Evolutionary conservation across 225 moss, liverwort and hornwort species (phyloP).

Genomic region (Polytrichum commune): DNA sequence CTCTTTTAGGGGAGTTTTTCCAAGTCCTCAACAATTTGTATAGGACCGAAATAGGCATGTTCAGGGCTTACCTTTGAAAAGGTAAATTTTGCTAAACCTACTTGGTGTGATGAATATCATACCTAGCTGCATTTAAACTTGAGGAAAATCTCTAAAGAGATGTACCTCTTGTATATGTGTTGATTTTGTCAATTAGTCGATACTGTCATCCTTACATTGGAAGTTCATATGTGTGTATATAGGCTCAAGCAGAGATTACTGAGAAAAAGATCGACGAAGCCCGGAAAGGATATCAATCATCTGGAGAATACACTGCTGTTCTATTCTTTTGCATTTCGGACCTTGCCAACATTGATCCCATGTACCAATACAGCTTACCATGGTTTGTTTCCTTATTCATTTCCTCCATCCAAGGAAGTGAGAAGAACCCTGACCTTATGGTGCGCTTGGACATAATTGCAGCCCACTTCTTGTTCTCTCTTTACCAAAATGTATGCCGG

Average conservation of each 20-base stretch:
- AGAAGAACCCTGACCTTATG: constrained; percentile 50
- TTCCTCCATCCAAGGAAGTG: constrained; percentile 70
- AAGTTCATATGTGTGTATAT: neutral
- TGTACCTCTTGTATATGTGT: too few relatives aligned
- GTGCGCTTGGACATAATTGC: constrained; percentile 67
- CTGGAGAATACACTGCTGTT: constrained; percentile 71
- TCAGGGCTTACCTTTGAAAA: too few relatives aligned
- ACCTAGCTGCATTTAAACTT: too few relatives aligned
- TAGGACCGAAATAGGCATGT: too few relatives aligned
- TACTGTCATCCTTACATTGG: too few relatives aligned
- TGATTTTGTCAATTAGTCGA: too few relatives aligned
- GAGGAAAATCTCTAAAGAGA: too few relatives aligned
- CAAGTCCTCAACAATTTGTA: too few relatives aligned
- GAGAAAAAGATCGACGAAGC: constrained; percentile 86
- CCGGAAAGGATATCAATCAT: constrained; percentile 73
- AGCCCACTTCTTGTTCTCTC: constrained; percentile 67
- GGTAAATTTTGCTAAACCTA: too few relatives aligned
- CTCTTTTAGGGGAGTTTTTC: too few relatives aligned
- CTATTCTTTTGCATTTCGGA: constrained; percentile 90
- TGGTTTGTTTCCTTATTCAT: constrained; percentile 88
- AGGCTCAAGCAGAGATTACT: constrained; percentile 87
- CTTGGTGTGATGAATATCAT: too few relatives aligned
- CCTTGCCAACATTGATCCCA: constrained; percentile 88
- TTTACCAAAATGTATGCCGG: constrained; percentile 83
- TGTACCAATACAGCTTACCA: constrained; percentile 94